Evolutionary conservation across 495 filamentous ascomycete genomes (phyloP), one percentile per base, ranked within the genome.

Genomic region (Penicillium bovifimosum): DNA sequence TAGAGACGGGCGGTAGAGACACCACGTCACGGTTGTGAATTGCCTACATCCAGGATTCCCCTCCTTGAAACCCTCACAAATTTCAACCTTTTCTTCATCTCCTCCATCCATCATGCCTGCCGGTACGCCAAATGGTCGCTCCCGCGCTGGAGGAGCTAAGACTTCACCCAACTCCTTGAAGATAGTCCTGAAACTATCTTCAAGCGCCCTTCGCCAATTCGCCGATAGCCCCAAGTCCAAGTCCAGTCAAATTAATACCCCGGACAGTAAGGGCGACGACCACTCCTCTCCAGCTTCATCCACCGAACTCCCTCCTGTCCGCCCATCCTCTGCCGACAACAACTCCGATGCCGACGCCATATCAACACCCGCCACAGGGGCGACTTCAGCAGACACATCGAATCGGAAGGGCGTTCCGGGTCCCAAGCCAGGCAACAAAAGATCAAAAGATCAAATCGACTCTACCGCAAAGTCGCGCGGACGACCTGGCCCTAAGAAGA

Each of bases 401-500:
- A 70, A 64, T 39, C 70, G 71, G 52, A 81, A 88, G 77, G 73
- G 84, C 56, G 65, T 78, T 28, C 70, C 77, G 44, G 79, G 76
- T 29, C 73, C 77, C 13, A 85, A 81, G 63, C 67, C 78, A 14
- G 80, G 80, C 18, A 68, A 64, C 46, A 87, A 87, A 67, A 71
- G 86, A 65, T 74, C 73, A 61, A 76, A 80, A 60, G 74, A 76
- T 16, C 79, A 83, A 59, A 79, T 74, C 38, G 80, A 86, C 55
- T 66, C 76, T 7, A 59, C 74, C 11, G 73, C 83, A 24, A 90
- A 88, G 71, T 77, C 83, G 32, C 73, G 87, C 56, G 86, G 88
- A 50, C 91, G 96, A 75, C 91, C 93, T 6, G 90, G 90, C 14
- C 90, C 92, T 0, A 97, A 96, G 80, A 96, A 96, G 81, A 91